phyloP scores from a whole-genome alignment of 768 basidiomycete genomes.

The Amanita jacksonii region DNA sequence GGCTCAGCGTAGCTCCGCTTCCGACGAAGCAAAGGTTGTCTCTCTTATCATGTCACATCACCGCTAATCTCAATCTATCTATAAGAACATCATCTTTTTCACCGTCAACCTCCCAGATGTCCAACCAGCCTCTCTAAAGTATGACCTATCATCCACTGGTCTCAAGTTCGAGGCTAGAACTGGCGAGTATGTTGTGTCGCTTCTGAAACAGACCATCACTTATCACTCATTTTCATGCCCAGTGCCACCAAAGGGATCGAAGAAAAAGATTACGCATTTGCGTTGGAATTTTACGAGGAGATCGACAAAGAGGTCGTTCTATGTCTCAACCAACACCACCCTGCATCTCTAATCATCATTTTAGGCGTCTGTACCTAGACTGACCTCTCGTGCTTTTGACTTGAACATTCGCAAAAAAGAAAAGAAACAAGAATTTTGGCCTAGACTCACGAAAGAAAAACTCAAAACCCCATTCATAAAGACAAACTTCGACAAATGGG shows the following conservation, averaged over 20 bases:
- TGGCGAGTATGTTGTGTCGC: slow-evolving; percentile 36
- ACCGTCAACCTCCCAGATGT: slow-evolving; percentile 82
- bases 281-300: slow-evolving; percentile 66
- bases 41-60: slow-evolving; percentile 2
- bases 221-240: slow-evolving; percentile 8
- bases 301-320: slow-evolving; percentile 60
- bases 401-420: slow-evolving; percentile 79
- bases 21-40: slow-evolving; percentile 57
- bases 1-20: slow-evolving; percentile 82
- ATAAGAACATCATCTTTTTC: slow-evolving; percentile 83
- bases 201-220: slow-evolving; percentile 5
- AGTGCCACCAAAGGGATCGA: slow-evolving; percentile 32
- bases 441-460: slow-evolving; percentile 86
- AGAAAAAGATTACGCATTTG: slow-evolving; percentile 64
- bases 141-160: slow-evolving; percentile 43
- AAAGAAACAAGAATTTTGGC: slow-evolving; percentile 74
- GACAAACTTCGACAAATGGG: slow-evolving; percentile 94
- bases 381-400: slow-evolving; percentile 59
- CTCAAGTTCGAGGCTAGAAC: slow-evolving; percentile 60
- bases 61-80: slow-evolving; percentile 11
- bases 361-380: slow-evolving; percentile 17
- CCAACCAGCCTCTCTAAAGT: slow-evolving; percentile 44
- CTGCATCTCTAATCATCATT: slow-evolving; percentile 5
- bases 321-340: slow-evolving; percentile 4
- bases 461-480: slow-evolving; percentile 74